Conservation (phyloP, 1,139 yeast species). For the Barnettozyma hawaiiensis region DNA sequence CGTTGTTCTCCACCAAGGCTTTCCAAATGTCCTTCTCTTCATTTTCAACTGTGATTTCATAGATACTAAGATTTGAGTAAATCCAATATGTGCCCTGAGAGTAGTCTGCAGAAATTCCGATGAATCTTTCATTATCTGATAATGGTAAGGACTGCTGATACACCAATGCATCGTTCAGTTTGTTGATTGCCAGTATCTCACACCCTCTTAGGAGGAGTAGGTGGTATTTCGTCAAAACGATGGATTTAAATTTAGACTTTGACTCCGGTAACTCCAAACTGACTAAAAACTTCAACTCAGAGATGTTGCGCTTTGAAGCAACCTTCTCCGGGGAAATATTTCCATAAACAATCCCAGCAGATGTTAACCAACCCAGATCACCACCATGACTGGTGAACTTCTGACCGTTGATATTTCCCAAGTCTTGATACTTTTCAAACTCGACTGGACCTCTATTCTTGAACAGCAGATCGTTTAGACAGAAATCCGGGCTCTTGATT, state of each 20-base stretch:
- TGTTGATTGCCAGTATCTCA: constrained; percentile 41
- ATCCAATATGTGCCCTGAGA: constrained; percentile 49
- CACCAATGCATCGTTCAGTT: constrained; percentile 42
- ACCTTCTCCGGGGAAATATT: constrained; percentile 20
- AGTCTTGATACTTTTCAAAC: constrained; percentile 32
- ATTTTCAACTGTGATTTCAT: constrained; percentile 62
- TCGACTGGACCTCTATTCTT: constrained; percentile 27
- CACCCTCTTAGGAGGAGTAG: constrained; percentile 40
- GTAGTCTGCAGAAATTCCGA: constrained; percentile 60
- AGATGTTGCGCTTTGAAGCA: constrained; percentile 17
- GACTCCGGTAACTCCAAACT: constrained; percentile 35
- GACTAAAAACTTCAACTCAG: constrained; percentile 34
- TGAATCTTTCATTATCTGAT: constrained; percentile 36
- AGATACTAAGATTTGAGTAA: constrained; percentile 44
- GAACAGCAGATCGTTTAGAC: constrained; percentile 18
- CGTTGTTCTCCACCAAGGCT: constrained; percentile 53
- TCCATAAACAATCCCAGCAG: constrained; percentile 41
- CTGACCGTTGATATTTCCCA: constrained; percentile 28
- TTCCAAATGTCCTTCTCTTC: constrained; percentile 79
- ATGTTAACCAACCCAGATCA: constrained; percentile 41
- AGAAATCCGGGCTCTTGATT: constrained; percentile 17
- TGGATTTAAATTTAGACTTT: constrained; percentile 31
- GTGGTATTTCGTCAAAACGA: constrained; percentile 49
- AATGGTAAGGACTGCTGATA: constrained; percentile 36
- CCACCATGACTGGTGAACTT: constrained; percentile 28